Evolutionary conservation across 257 asterid genomes (phyloP).

Genomic region (Schizonepeta tenuifolia): DNA sequence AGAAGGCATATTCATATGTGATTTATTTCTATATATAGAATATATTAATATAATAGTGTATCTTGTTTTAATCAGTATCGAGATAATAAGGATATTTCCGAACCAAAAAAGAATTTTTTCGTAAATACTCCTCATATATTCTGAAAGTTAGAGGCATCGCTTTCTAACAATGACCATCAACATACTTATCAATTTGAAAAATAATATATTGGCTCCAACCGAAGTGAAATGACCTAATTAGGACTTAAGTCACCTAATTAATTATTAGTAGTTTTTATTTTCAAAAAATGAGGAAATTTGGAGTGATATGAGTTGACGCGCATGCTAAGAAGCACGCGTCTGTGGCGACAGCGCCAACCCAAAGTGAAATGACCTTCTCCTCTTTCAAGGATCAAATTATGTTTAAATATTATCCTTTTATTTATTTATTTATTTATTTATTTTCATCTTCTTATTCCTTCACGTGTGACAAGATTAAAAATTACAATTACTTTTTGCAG

Average conservation of each 20-base stretch:
- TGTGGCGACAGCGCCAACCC: slow-evolving; percentile 49
- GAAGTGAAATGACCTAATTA: background rate
- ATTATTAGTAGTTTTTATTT: background rate
- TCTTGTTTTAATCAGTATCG: too few species aligned
- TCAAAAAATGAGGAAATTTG: background rate
- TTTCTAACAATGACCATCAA: slow-evolving; percentile 1
- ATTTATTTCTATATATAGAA: too few species aligned
- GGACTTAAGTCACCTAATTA: background rate
- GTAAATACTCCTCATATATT: background rate
- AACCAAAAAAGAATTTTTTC: too few species aligned
- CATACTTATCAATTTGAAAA: background rate
- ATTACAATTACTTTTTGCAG: slow-evolving; percentile 22
- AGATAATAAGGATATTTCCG: too few species aligned
- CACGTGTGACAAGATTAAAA: slow-evolving; percentile 33
- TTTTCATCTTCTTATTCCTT: slow-evolving; percentile 22
- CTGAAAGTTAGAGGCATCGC: background rate
- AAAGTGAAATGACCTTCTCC: slow-evolving; percentile 30
- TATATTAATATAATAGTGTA: too few species aligned
- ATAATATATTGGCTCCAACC: background rate
- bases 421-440: background rate
- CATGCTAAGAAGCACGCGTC: slow-evolving; percentile 49
- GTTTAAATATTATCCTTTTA: background rate
- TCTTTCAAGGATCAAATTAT: slow-evolving; percentile 1
- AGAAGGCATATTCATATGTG: too few species aligned
- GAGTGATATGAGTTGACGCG: slow-evolving; percentile 36